phyloP scores from a whole-genome alignment of 306 rosid genomes.

The Quercus aquifolioides region DNA sequence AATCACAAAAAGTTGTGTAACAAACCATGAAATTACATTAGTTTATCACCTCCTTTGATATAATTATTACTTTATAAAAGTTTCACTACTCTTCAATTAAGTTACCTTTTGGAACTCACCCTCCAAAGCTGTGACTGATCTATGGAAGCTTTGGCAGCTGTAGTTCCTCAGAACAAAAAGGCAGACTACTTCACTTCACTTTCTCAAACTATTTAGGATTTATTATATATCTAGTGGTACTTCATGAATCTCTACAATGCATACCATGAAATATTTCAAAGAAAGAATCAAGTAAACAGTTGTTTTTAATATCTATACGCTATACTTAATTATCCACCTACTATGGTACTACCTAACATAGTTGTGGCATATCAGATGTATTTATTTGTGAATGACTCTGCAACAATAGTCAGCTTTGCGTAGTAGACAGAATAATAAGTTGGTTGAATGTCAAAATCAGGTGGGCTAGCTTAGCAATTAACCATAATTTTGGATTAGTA shows the following conservation, averaged over 20 bases:
- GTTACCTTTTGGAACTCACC: too few species aligned
- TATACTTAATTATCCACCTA: neutral
- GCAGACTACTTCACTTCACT: neutral
- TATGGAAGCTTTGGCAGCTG: too few species aligned
- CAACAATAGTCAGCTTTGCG: neutral
- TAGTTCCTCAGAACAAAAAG: too few species aligned
- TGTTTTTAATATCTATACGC: neutral
- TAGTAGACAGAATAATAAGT: slow-evolving; percentile 3
- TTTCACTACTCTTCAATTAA: too few species aligned
- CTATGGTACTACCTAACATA: neutral
- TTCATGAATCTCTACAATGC: neutral
- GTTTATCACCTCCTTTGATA: neutral
- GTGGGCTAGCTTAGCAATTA: neutral
- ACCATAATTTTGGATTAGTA: slow-evolving; percentile 11
- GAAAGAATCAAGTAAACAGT: neutral
- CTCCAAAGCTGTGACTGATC: too few species aligned
- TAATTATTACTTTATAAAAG: neutral
- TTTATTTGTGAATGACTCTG: neutral
- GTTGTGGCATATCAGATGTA: neutral
- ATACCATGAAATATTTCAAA: neutral
- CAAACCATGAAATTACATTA: neutral
- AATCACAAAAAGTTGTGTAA: neutral
- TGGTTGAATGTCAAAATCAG: slow-evolving; percentile 21
- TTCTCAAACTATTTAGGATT: neutral
- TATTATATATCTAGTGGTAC: neutral